These are phyloP conservation scores for Neurospora africana DNA, from an alignment of 495 filamentous ascomycete genomes.

Conservation along the genomic window DNA sequence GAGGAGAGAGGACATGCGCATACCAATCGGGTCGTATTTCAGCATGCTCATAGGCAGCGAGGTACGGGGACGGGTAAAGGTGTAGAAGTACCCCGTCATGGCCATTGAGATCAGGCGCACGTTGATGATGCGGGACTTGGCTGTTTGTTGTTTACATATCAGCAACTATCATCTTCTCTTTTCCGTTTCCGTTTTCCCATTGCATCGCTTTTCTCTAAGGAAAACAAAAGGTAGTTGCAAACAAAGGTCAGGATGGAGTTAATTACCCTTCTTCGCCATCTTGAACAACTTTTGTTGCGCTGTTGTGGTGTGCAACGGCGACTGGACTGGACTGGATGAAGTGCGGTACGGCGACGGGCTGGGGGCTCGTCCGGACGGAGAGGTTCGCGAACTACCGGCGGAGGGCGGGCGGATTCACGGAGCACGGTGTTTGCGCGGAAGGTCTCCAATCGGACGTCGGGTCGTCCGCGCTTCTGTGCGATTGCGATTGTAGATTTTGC, in stretches of 20 bases:
- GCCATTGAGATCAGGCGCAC: conserved; percentile 98
- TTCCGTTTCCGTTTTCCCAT: neutral
- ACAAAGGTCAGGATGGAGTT: neutral
- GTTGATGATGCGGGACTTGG: conserved; percentile 81
- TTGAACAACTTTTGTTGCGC: conserved; percentile 10
- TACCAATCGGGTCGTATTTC: conserved; percentile 98
- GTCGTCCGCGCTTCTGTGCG: neutral
- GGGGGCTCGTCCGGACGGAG: neutral
- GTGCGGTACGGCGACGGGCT: neutral
- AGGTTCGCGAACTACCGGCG: neutral
- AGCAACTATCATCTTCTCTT: neutral
- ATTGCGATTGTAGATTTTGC: neutral
- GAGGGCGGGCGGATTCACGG: neutral
- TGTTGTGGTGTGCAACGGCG: neutral
- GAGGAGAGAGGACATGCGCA: conserved; percentile 17
- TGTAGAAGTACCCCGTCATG: conserved; percentile 94
- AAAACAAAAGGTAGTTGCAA: neutral
- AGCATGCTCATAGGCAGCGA: conserved; percentile 87
- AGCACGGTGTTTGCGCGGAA: neutral
- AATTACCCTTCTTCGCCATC: conserved; percentile 47
- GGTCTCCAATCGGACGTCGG: neutral
- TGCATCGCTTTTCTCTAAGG: neutral
- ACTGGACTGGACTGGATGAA: neutral
- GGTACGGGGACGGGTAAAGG: conserved; percentile 68
- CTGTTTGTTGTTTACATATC: conserved; percentile 32